A percentile compares a stretch with the other conserved stretches of the same genome.
These are phyloP conservation scores for Phytophthora vignae DNA, from an alignment of 352 stramenopile species.

Conservation along the genomic window DNA sequence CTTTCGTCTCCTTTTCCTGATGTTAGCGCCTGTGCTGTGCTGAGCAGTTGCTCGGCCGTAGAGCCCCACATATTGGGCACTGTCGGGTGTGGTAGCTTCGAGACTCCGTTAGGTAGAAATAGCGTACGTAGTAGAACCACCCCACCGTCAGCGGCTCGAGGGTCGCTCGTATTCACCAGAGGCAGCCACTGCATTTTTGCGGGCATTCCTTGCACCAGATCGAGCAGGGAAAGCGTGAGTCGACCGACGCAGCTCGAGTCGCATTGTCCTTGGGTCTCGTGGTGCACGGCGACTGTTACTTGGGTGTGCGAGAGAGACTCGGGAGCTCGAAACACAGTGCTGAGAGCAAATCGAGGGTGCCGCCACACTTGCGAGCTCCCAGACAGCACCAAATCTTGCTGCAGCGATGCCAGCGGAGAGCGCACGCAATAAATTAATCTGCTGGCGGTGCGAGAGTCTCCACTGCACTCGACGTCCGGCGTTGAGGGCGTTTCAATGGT, in stretches of 20 bases:
- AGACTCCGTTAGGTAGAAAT: constrained; percentile 68
- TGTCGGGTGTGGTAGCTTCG: constrained; percentile 51
- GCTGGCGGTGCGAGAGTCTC: not conserved
- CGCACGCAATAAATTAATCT: constrained; percentile 56
- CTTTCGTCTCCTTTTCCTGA: constrained; percentile 2
- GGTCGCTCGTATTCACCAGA: constrained; percentile 23
- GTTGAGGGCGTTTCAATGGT: constrained; percentile 38
- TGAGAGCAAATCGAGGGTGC: constrained; percentile 55
- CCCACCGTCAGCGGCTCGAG: constrained; percentile 10
- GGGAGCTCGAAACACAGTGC: constrained; percentile 52
- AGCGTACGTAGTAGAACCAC: constrained; percentile 60
- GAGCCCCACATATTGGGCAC: constrained; percentile 37
- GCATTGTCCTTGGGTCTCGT: constrained; percentile 46
- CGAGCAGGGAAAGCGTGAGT: constrained; percentile 44
- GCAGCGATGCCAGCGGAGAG: constrained; percentile 47
- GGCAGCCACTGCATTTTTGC: constrained; percentile 70
- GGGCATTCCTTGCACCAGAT: constrained; percentile 67
- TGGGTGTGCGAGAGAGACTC: constrained; percentile 48
- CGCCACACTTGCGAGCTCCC: constrained; percentile 55
- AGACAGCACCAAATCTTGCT: constrained; percentile 57
- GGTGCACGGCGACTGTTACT: constrained; percentile 55
- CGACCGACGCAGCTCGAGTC: constrained; percentile 40
- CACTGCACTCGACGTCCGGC: constrained; percentile 16
- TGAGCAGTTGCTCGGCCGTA: constrained; percentile 55
- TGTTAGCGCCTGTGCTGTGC: not conserved